phyloP scores from a whole-genome alignment of 345 rosid species.

The Populus nigra region DNA sequence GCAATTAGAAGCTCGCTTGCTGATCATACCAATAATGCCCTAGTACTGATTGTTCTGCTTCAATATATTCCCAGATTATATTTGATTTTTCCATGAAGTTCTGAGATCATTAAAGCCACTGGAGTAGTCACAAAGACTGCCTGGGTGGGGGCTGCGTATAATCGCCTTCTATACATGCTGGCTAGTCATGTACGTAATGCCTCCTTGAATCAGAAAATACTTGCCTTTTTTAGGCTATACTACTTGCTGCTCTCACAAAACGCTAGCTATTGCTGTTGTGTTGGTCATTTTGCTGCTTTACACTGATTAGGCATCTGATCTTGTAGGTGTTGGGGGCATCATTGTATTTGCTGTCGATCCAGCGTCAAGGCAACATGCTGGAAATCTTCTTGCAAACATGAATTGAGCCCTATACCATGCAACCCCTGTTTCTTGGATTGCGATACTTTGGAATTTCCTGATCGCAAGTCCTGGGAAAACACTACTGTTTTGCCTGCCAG shows the following conservation, averaged over 20 bases:
- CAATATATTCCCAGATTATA: conserved; percentile 75
- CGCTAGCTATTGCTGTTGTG: background rate
- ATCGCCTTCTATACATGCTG: conserved; percentile 71
- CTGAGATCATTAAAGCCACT: conserved; percentile 60
- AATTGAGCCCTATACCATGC: conserved; percentile 39
- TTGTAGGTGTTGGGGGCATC: conserved; percentile 78
- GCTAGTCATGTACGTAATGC: conserved; percentile 73
- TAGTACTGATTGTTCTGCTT: conserved; percentile 72
- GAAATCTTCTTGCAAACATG: conserved; percentile 59
- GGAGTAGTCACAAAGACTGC: conserved; percentile 84
- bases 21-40: conserved; percentile 67
- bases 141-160: conserved; percentile 96
- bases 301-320: conserved; percentile 1
- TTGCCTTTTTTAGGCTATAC: background rate
- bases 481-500: conserved; percentile 48
- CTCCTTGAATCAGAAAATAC: background rate
- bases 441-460: conserved; percentile 25
- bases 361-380: conserved; percentile 76
- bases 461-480: conserved; percentile 50
- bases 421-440: conserved; percentile 54
- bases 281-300: background rate
- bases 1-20: conserved; percentile 55
- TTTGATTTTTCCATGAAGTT: conserved; percentile 69
- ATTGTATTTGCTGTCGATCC: conserved; percentile 76
- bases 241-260: background rate